Conservation (phyloP, 2,329 filamentous ascomycete genomes). For the Hymenoscyphus repandus region DNA sequence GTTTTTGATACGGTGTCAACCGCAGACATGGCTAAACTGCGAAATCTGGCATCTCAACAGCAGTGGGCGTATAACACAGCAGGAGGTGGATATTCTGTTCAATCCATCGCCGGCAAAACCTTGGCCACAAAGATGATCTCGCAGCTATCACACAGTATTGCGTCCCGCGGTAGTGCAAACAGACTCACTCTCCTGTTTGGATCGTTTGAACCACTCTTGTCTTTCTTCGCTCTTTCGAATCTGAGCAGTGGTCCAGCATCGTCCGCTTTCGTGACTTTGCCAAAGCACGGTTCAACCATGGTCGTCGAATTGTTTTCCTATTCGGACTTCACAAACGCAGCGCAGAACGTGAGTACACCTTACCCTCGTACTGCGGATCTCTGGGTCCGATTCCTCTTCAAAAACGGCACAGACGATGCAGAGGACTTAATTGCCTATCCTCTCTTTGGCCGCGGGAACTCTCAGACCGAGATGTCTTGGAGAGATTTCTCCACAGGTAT, state of each 20-base stretch:
- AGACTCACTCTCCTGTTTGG: slow-evolving; percentile 52
- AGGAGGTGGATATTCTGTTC: slow-evolving; percentile 45
- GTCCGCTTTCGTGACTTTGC: slow-evolving; percentile 47
- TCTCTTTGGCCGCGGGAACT: slow-evolving; percentile 27
- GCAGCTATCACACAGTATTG: slow-evolving; percentile 40
- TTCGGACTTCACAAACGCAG: slow-evolving; percentile 26
- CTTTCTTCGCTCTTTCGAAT: slow-evolving; percentile 47
- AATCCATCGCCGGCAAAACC: slow-evolving; percentile 49
- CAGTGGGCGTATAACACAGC: slow-evolving; percentile 58
- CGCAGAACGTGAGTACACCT: slow-evolving; percentile 13
- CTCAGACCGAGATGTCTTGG: slow-evolving; percentile 26
- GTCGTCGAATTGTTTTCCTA: slow-evolving; percentile 57
- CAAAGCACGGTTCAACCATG: slow-evolving; percentile 69
- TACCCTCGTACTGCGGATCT: slow-evolving; percentile 33
- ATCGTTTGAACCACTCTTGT: slow-evolving; percentile 48
- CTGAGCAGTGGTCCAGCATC: slow-evolving; percentile 34
- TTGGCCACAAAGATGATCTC: slow-evolving; percentile 41
- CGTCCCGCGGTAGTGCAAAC: slow-evolving; percentile 33
- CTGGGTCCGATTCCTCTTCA: slow-evolving; percentile 52
- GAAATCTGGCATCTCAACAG: slow-evolving; percentile 59
- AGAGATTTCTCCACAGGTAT: slow-evolving; percentile 25
- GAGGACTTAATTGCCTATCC: slow-evolving; percentile 31
- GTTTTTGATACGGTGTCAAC: slow-evolving; percentile 36
- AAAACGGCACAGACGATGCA: slow-evolving; percentile 37
- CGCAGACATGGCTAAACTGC: slow-evolving; percentile 47